Evolutionary conservation across 2,329 filamentous ascomycete species (phyloP).

Genomic region (Talaromyces rugulosus): DNA sequence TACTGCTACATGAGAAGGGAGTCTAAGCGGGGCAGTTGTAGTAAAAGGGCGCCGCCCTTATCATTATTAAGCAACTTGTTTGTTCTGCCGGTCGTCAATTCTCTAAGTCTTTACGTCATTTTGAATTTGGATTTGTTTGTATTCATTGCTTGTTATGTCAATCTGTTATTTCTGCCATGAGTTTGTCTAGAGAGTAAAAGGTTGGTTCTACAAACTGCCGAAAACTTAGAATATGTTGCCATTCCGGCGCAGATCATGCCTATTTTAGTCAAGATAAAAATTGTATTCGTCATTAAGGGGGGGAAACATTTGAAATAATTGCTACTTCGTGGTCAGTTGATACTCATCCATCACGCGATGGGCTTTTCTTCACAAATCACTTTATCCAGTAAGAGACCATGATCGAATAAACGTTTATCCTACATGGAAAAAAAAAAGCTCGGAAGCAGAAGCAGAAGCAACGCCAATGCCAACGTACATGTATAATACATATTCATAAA

Average conservation of each 20-base stretch:
- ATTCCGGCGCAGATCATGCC: not conserved
- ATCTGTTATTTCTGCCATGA: not conserved
- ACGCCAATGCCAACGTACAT: not conserved
- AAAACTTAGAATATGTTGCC: not conserved
- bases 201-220: not conserved
- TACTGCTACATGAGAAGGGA: not conserved
- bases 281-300: not conserved
- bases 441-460: not conserved
- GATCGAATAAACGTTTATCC: not conserved
- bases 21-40: not conserved
- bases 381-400: not conserved
- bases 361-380: not conserved
- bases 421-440: not conserved
- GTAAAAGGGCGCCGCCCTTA: not conserved
- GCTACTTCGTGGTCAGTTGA: not conserved
- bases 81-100: not conserved
- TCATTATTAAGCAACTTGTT: not conserved
- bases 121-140: not conserved
- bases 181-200: not conserved
- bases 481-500: not conserved
- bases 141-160: not conserved
- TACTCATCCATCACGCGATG: not conserved
- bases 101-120: not conserved
- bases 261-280: not conserved
- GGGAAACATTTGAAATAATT: not conserved